phyloP scores from a whole-genome alignment of 1,284 basidiomycete genomes.

The Microbotryum silenes-acaulis region DNA sequence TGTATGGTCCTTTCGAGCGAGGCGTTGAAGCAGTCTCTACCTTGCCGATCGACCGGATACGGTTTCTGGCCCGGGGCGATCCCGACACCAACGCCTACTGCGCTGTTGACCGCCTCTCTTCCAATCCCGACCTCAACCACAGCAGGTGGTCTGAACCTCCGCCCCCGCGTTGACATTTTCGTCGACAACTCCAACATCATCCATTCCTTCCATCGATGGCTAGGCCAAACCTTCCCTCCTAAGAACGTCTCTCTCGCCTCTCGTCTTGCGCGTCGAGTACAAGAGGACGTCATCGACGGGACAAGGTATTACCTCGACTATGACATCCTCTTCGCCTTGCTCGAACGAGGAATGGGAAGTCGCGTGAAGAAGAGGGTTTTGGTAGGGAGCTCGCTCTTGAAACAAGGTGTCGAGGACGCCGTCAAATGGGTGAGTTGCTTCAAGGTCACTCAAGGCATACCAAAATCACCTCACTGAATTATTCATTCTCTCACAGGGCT shows the following conservation, averaged over 20 bases:
- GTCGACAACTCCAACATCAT: conserved; percentile 32
- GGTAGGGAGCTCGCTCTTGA: conserved; percentile 23
- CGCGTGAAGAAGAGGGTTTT: conserved; percentile 19
- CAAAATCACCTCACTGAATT: too few relatives aligned
- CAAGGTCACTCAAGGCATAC: too few relatives aligned
- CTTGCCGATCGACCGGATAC: conserved; percentile 10
- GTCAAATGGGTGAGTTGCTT: conserved; percentile 25
- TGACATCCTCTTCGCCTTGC: conserved; percentile 19
- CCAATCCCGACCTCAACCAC: conserved; percentile 2
- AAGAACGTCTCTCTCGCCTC: too few relatives aligned
- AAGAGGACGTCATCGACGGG: too few relatives aligned
- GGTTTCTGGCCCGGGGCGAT: conserved; percentile 30
- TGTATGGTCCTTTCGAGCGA: conserved; percentile 6
- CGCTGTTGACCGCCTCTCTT: conserved; percentile 13
- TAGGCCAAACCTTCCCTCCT: too few relatives aligned
- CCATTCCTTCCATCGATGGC: conserved; percentile 18
- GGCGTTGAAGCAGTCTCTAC: conserved; percentile 14
- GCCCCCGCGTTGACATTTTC: conserved; percentile 23
- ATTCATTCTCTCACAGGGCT: conserved; percentile 9
- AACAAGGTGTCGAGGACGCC: conserved; percentile 25
- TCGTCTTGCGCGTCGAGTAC: too few relatives aligned
- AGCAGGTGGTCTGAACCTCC: conserved; percentile 1
- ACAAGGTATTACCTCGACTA: conserved; percentile 16
- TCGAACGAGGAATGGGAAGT: conserved; percentile 27
- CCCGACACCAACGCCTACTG: conserved; percentile 12